Evolutionary conservation across 495 filamentous ascomycete genomes (phyloP).

Genomic region (Aspergillus sparsus): DNA sequence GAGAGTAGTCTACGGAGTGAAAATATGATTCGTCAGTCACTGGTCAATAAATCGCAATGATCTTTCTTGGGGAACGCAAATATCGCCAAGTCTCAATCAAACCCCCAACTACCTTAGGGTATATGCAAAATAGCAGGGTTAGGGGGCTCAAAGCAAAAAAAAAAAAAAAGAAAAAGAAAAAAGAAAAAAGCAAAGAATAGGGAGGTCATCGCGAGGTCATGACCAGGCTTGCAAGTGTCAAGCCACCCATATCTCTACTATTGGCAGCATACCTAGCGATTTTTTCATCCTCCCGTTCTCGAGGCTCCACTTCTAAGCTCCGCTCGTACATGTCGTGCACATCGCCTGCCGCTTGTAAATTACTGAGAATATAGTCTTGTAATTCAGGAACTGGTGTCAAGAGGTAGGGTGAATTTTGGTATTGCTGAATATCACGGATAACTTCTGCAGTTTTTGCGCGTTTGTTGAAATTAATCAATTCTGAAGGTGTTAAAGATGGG

Average conservation of each 20-base stretch:
- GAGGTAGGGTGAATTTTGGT: conserved; percentile 93
- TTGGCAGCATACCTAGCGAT: conserved; percentile 69
- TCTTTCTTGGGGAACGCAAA: conserved; percentile 10
- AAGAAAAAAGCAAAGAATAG: conserved; percentile 15
- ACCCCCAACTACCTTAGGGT: neutral
- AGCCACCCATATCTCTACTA: conserved; percentile 40
- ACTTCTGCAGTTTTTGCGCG: conserved; percentile 97
- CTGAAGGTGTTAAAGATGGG: conserved; percentile 89
- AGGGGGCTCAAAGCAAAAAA: conserved; percentile 23
- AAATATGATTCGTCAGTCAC: conserved; percentile 44
- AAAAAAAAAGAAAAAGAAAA: conserved; percentile 5
- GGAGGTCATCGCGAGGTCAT: conserved; percentile 38
- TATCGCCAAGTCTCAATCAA: conserved; percentile 26
- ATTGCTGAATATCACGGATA: conserved; percentile 96
- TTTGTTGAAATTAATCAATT: conserved; percentile 98
- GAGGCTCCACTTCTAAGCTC: conserved; percentile 86
- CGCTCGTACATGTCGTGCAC: conserved; percentile 99
- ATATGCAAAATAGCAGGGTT: too few species aligned
- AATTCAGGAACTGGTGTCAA: conserved; percentile 86
- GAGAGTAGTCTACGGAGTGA: conserved; percentile 61
- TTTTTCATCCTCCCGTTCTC: conserved; percentile 95
- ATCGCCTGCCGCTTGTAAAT: conserved; percentile 90
- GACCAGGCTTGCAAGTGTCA: conserved; percentile 40
- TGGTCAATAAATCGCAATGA: conserved; percentile 22
- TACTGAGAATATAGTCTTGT: conserved; percentile 94